Percentiles rank a stretch among this genome's conserved stretches.
phyloP scores from a whole-genome alignment of 2,329 filamentous ascomycete genomes.

The Trichophyton schoenleinii region DNA sequence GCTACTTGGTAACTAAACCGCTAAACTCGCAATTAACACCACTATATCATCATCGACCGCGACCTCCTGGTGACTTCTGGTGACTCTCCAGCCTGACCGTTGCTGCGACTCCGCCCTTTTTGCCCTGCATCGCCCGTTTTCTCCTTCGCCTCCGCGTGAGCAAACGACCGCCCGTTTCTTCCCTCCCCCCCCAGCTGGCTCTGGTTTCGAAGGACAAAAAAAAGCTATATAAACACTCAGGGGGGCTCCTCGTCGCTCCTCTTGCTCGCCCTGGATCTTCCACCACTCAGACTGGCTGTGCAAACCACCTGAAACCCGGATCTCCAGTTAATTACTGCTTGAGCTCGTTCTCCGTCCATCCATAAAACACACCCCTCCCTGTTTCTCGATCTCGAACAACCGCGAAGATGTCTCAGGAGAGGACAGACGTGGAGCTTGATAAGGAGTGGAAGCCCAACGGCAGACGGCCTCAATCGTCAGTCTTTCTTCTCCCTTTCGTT shows the following conservation, averaged over 20 bases:
- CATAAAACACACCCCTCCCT: not conserved
- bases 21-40: too few species aligned
- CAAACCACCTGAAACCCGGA: not conserved
- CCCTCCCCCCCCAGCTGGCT: constrained; percentile 18
- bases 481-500: constrained; percentile 9
- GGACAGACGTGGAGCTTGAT: constrained; percentile 43
- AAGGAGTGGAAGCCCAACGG: constrained; percentile 68
- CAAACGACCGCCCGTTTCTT: not conserved
- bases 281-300: not conserved
- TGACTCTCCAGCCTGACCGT: not conserved
- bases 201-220: constrained; percentile 14
- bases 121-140: constrained; percentile 3
- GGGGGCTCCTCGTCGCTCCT: not conserved
- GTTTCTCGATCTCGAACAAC: not conserved
- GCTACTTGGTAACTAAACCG: not conserved
- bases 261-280: not conserved
- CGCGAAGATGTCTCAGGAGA: not conserved
- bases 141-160: not conserved
- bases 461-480: constrained; percentile 61
- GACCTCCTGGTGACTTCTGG: not conserved
- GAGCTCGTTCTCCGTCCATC: not conserved
- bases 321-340: not conserved
- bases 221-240: not conserved
- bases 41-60: not conserved
- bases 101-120: not conserved